Base-by-base conservation (phyloP, 1,284 basidiomycete species). In the Ganoderma multipileum region DNA sequence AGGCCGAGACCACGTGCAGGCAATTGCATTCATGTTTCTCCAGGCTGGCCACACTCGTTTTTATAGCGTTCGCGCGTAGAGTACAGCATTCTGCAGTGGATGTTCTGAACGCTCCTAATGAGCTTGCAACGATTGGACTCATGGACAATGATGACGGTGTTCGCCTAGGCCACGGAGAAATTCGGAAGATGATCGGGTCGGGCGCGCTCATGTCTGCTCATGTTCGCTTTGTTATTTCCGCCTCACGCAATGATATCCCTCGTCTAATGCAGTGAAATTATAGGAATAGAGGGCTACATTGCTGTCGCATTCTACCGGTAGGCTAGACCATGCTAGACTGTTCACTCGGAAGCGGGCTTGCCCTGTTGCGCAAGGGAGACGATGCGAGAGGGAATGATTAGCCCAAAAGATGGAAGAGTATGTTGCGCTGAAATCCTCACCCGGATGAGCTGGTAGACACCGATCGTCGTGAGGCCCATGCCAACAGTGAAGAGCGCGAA, bases 401-500 rank as follows among this genome's bases (percentile, higher is more conserved):
- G 42, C 42, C 41, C 30, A 5, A 33, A 11, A 9, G 36, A 26
- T 33, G 60, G 7, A 18, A 12, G 6, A 5, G 11, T 3, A 28
- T 26, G 38, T 16, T 8, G 14, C 14, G 14, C 55, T 16, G n/a
- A 30, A 41, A 16, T 14, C 82, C 87, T 71, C 73, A 91, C 91
- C 81, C 77, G 83, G 71, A 87, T 76, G 72, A 92, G 80, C 44
- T 81, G 77, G 77, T 80, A 86, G 7, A 84, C 78, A 30, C 88
- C 88, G 67, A 81, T 87, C 14, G 79, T 79, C 28, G 87, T 86
- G 64, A 84, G 85, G 41, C 79, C 61, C 81, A 90, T 85, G 66
- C 89, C 89, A 30, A 83, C 80, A 16, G 83, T 78, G 77, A 88
- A 91, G 33, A 86, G 74, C 66, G 81, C 81, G 72, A 84, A 85